Conservation (phyloP, 2,329 filamentous ascomycete species). For the Botrytis medusae region DNA sequence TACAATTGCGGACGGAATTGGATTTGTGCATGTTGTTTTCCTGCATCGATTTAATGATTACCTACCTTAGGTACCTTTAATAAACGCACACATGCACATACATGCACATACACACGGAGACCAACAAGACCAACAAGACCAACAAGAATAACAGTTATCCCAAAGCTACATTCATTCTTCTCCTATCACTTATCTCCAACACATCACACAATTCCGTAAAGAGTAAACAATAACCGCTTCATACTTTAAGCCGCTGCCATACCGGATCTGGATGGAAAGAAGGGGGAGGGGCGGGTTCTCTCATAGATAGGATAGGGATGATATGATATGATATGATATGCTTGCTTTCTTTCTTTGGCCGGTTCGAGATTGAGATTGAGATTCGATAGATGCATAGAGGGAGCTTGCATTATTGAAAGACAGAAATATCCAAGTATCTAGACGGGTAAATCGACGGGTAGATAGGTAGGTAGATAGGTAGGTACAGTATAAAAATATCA, state of each 20-base stretch:
- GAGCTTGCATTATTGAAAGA: background rate
- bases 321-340: too few relatives aligned
- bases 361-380: background rate
- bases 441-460: too few relatives aligned
- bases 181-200: background rate
- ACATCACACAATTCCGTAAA: background rate
- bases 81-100: background rate
- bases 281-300: too few relatives aligned
- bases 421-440: too few relatives aligned
- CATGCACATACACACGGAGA: background rate
- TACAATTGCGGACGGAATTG: background rate
- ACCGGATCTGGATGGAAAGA: background rate
- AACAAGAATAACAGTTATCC: background rate
- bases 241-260: background rate
- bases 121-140: background rate
- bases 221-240: slow-evolving; percentile 8
- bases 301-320: background rate
- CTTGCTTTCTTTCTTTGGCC: background rate
- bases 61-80: background rate
- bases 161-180: background rate
- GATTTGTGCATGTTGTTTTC: background rate
- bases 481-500: background rate
- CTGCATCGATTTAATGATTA: background rate
- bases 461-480: too few relatives aligned
- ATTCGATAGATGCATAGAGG: background rate